Evolutionary conservation across 805 yeast genomes (phyloP), one percentile per base, ranked within the genome.

Genomic region (Candida chauliodis): DNA sequence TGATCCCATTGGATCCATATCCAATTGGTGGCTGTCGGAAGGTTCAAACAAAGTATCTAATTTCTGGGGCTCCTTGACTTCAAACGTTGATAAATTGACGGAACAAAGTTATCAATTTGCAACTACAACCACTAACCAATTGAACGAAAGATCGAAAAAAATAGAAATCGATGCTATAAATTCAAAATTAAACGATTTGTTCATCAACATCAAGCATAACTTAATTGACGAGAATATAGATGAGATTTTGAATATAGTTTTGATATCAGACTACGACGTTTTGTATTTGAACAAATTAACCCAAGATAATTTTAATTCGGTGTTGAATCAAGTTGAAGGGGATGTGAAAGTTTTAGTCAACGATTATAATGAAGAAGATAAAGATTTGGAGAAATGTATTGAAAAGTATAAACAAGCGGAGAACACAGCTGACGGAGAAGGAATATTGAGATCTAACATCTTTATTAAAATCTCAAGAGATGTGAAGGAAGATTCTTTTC

Each of bases 251-350:
- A 66, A 66, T 33, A 47, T 68, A 14, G 49, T 68, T 24, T 48
- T 84, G 32, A 77, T 81, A n/a, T 84, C 81, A 53, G 91, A 84
- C 55, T 65, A 53, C 37, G 78, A 80, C 51, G 71, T 78, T 52
- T 56, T 67, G 27, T 59, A 63, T 41, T 65, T 79, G 43, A 70
- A 72, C 33, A 59, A 63, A 10, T 58, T 73, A 36, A 73, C 81
- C 10, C 70, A 70, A 36, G 56, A 62, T 33, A 76, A 76, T 46
- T 84, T 84, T 55, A 75, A 75, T 47, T 66, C 63, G 37, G 88
- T 82, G 9, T 73, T 84, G 75, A 66, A 69, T 37, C 91, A 84
- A 55, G 91, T 84, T 3, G 89, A 84, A 55, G 91, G 90, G 27
- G 85, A 82, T 11, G 81, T 84, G 34, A 73, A 76, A 37, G 76